phyloP scores from a whole-genome alignment of 441 rosid genomes.

The Daphne laureola region DNA sequence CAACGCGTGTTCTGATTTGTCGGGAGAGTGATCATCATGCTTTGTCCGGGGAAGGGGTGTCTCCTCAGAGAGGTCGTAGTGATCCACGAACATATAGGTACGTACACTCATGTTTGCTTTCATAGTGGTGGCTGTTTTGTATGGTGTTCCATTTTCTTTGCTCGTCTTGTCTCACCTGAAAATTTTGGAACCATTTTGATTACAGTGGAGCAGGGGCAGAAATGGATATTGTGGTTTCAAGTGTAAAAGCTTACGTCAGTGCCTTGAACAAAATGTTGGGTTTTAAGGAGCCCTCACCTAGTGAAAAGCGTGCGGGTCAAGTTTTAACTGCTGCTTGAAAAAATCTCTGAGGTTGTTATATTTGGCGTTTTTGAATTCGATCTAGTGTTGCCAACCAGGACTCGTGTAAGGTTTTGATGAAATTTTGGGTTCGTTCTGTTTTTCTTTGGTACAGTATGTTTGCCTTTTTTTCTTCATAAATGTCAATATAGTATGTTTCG shows the following conservation, averaged over 20 bases:
- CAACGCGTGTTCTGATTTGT: slow-evolving; percentile 78
- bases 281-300: slow-evolving; percentile 29
- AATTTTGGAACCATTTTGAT: slow-evolving; percentile 9
- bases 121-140: background rate
- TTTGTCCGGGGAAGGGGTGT: slow-evolving; percentile 38
- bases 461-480: no score
- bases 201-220: slow-evolving; percentile 81
- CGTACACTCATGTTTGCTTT: no score
- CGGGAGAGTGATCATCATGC: slow-evolving; percentile 44
- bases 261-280: slow-evolving; percentile 88
- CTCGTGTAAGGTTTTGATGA: no score
- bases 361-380: no score
- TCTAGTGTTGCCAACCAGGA: no score
- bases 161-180: slow-evolving; percentile 2
- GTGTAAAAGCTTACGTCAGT: slow-evolving; percentile 84
- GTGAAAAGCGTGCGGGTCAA: slow-evolving; percentile 18
- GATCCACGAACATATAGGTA: slow-evolving; percentile 66
- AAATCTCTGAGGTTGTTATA: no score
- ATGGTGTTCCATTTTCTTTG: background rate
- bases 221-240: slow-evolving; percentile 87
- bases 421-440: no score
- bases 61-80: no score
- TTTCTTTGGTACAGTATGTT: no score
- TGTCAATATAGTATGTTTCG: no score
- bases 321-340: no score